Evolutionary conservation across 2,329 filamentous ascomycete genomes (phyloP), one percentile per base, ranked within the genome.

Genomic region (Fusarium globosum): DNA sequence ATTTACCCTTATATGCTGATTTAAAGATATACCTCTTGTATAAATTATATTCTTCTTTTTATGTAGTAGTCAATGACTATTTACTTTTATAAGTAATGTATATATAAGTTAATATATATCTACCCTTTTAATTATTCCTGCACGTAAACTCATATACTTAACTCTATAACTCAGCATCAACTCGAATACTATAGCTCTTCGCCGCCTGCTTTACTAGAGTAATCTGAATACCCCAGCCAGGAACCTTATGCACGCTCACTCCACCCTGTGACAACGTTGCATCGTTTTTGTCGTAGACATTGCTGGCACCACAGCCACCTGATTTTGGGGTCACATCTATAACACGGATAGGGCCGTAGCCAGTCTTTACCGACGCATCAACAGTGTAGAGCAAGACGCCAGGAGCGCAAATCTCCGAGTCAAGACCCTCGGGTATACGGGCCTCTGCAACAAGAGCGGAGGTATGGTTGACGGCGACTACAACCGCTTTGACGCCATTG

Each of bases 381-480:
- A 83, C 73, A 0, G 79, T 81, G 59, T 83, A 83, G 5, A 83
- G 71, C 20, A 83, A 65, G 11, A 83, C 78, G 15, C 82, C 81
- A 1, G 78, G 74, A 2, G 79, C 77, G 46, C 81, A 83, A 1
- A 80, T 68, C 1, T 33, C 65, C 1, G 39, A 42, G 43, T 83
- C 78, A 16, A 79, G 66, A 11, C 78, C 75, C 16, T 36, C 13
- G 6, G 75, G 39, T 1, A 76, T 71, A n/a, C 81, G 78, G 15
- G 73, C 75, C 58, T 83, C 81, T 4, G 79, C 81, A 7, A 83
- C 80, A 6, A 84, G 6, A 78, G 75, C 74, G 6, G 56, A 46
- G 1, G 71, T 74, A 20, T 65, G 18, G 18, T 64, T 72, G 6
- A 23, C 26, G 15, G 63, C 71, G 15, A 76, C 42, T 7, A 76